Evolutionary conservation across 116 monocot species (phyloP).

Genomic region (Cymodocea nodosa): DNA sequence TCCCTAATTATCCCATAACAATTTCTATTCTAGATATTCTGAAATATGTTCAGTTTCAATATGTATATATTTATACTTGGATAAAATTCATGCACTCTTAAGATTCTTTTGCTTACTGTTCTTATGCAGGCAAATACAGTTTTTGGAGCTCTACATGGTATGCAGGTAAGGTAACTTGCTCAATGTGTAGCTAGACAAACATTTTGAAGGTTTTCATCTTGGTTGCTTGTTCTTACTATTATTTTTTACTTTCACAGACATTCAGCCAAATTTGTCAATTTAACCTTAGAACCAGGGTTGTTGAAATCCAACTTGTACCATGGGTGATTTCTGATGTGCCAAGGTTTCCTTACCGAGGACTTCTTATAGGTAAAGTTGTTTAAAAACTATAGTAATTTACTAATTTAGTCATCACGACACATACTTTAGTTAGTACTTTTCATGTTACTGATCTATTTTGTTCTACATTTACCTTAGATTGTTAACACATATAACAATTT

Average conservation of each 20-base stretch:
- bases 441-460: no score
- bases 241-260: conserved; percentile 42
- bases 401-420: no score
- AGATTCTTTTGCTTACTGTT: conserved; percentile 1
- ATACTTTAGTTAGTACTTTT: no score
- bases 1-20: no score
- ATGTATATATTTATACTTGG: not conserved
- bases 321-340: conserved; percentile 67
- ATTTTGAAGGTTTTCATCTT: not conserved
- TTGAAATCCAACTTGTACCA: conserved; percentile 59
- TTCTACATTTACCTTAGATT: no score
- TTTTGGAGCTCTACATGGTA: conserved; percentile 90
- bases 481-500: no score
- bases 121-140: conserved; percentile 75
- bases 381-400: not conserved
- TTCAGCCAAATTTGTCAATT: conserved; percentile 83
- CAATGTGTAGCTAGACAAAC: not conserved
- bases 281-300: conserved; percentile 36
- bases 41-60: not conserved
- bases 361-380: conserved; percentile 58
- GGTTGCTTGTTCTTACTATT: not conserved
- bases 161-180: conserved; percentile 65
- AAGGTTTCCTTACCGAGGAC: conserved; percentile 76
- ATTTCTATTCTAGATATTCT: not conserved
- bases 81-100: not conserved